Percentiles rank a stretch among this genome's conserved stretches.
These are phyloP conservation scores for Leccinum pachyderme DNA, from an alignment of 1,284 basidiomycete genomes.

Conservation along the genomic window DNA sequence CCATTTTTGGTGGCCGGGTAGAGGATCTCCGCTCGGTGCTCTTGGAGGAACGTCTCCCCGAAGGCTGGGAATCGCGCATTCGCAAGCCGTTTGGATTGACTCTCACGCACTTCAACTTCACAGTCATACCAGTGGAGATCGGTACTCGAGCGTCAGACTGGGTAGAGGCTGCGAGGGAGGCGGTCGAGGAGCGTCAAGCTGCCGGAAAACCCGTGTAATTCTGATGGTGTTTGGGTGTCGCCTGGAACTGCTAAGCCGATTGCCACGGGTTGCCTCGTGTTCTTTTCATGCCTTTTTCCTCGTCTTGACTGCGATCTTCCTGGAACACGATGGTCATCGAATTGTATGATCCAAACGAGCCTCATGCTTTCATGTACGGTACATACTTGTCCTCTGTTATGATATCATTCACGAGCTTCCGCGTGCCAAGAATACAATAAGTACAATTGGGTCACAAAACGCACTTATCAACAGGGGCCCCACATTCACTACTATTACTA, in stretches of 20 bases:
- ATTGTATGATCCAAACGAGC: background rate
- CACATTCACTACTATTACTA: too few relatives aligned
- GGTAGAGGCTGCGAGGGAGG: slow-evolving; percentile 10
- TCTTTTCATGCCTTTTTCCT: background rate
- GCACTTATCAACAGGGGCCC: background rate
- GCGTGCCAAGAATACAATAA: background rate
- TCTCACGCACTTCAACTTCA: slow-evolving; percentile 53
- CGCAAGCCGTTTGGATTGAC: slow-evolving; percentile 58
- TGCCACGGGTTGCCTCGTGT: background rate
- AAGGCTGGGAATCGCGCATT: slow-evolving; percentile 66
- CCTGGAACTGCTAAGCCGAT: background rate
- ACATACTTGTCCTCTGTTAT: background rate
- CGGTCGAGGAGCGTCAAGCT: background rate
- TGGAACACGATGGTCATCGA: background rate
- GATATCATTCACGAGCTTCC: background rate
- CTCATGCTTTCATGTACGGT: background rate
- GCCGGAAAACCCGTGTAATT: background rate
- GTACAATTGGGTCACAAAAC: background rate
- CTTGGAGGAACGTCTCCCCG: slow-evolving; percentile 62
- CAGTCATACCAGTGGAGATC: slow-evolving; percentile 53
- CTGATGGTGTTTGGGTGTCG: background rate
- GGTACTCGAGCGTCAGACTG: slow-evolving; percentile 39
- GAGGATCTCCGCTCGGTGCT: slow-evolving; percentile 55
- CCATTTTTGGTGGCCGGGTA: slow-evolving; percentile 62
- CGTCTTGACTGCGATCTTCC: background rate